Evolutionary conservation across 306 rosid species (phyloP), one percentile per base, ranked within the genome.

Genomic region (Arachis stenosperma): DNA sequence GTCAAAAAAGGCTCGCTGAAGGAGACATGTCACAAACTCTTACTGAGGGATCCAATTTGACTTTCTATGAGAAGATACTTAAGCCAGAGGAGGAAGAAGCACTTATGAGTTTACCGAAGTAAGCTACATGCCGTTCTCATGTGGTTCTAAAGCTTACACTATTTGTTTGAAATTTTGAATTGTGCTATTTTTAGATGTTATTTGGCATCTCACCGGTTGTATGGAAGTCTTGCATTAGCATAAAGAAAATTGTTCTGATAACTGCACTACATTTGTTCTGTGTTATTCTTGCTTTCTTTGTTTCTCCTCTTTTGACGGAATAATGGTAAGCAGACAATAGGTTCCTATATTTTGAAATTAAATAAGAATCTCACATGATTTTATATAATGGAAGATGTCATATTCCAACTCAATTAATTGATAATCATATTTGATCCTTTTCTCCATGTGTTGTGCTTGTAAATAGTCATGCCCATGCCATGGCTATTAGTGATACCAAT

Each of bases 1-100:
- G 94, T 57, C 98, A 85, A 74, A 52, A 82, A 57, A 70, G 73
- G 67, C 82, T 84, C 70, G 80, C 83, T 68, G 90, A 90, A 71
- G 90, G 85, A 79, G 82, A 62, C 73, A 57, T 42, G 65, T 68
- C 88, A 36, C 79, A 71, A 36, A 69, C 75, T 12, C 70, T 64
- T 7, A 77, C 77, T 17, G 85, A 82, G 63, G 81, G 81, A 68
- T 85, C 88, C 69, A 73, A 77, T 81, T 90, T 92, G 75, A 79
- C 89, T 58, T 93, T 93, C 75, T 78, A 77, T 87, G 98, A 93
- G 81, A 85, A 89, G 70, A 85, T 93, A 57, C 92, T 93, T 66
- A 85, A 82, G 73, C 89, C 83, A 7, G 90, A 89, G 58, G 98
- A 93, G 81, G 97, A 93, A 82, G 81, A 69, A 52, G 80, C 79